phyloP scores from a whole-genome alignment of 306 rosid genomes.

The Hippophae rhamnoides region DNA sequence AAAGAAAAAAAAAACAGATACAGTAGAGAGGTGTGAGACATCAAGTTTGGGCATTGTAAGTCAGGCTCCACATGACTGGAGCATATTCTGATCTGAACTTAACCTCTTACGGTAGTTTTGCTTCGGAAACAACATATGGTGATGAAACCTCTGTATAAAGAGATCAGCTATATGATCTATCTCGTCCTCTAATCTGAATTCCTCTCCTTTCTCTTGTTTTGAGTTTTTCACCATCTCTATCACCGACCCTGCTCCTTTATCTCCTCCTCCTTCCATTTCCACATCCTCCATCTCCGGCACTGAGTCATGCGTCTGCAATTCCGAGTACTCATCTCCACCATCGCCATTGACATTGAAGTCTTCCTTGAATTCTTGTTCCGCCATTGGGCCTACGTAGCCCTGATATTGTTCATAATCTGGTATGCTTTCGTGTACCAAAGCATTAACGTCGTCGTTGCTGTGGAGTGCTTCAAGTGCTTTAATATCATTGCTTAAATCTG shows the following conservation, averaged over 20 bases:
- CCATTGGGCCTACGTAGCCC: not conserved
- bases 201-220: slow-evolving; percentile 27
- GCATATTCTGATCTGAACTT: not conserved
- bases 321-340: slow-evolving; percentile 16
- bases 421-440: no score
- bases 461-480: not conserved
- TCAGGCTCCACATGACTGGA: not conserved
- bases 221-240: slow-evolving; percentile 25
- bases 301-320: slow-evolving; percentile 22
- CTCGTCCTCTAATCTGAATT: slow-evolving; percentile 21
- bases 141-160: slow-evolving; percentile 24
- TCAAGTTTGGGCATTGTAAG: no score
- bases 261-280: not conserved
- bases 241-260: slow-evolving; percentile 11
- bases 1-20: no score
- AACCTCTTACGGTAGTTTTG: not conserved
- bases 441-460: no score
- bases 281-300: slow-evolving; percentile 19
- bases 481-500: not conserved
- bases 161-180: slow-evolving; percentile 28
- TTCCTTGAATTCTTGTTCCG: no score
- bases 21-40: no score
- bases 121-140: slow-evolving; percentile 19
- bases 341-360: not conserved
- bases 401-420: not conserved